Evolutionary conservation across 306 rosid species (phyloP).

Genomic region (Corylus heterophylla): DNA sequence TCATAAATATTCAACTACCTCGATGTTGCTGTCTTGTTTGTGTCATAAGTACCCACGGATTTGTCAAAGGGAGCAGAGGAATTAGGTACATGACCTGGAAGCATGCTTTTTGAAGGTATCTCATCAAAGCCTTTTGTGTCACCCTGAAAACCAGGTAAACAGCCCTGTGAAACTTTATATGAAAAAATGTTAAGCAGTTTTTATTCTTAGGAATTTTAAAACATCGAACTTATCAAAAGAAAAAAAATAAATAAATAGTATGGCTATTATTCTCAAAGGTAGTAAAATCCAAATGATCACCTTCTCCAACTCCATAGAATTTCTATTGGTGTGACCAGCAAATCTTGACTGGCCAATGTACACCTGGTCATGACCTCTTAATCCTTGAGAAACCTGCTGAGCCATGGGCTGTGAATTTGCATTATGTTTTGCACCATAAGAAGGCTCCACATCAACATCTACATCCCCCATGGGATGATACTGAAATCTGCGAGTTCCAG

Average conservation of each 20-base stretch:
- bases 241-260: constrained; percentile 16
- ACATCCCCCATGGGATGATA: constrained; percentile 93
- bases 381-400: constrained; percentile 59
- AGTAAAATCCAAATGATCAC: constrained; percentile 36
- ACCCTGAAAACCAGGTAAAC: constrained; percentile 53
- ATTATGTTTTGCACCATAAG: constrained; percentile 54
- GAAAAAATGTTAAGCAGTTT: not conserved
- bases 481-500: constrained; percentile 80
- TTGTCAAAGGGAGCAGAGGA: constrained; percentile 53
- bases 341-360: constrained; percentile 58
- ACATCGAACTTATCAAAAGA: not conserved
- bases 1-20: constrained; percentile 53
- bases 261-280: constrained; percentile 22
- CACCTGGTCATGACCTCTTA: constrained; percentile 59
- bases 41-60: constrained; percentile 46
- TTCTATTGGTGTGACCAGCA: constrained; percentile 47
- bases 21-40: constrained; percentile 57
- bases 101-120: constrained; percentile 51
- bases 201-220: not conserved
- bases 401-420: constrained; percentile 51
- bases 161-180: constrained; percentile 25
- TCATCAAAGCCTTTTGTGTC: constrained; percentile 52
- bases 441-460: constrained; percentile 58
- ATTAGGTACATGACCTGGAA: constrained; percentile 53
- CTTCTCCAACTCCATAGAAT: constrained; percentile 64